Evolutionary conservation across 2,329 filamentous ascomycete species (phyloP), one percentile per base, ranked within the genome.

Genomic region (Aspergillus calidoustus): DNA sequence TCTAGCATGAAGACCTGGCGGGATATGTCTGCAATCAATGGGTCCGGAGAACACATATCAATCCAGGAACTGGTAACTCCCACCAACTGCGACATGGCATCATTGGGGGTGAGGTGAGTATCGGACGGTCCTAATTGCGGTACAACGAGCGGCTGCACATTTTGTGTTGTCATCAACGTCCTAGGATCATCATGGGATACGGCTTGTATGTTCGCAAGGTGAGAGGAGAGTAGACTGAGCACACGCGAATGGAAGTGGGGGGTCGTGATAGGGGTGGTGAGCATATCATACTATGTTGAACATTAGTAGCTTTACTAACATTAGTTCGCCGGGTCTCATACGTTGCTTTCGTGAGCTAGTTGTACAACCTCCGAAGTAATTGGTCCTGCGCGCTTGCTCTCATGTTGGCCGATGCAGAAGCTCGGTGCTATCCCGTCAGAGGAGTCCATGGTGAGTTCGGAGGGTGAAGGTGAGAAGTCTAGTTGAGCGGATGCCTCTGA

Each of bases 21-120:
- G 41, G 94, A 97, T 61, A 98, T 85, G 74, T 91, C 91, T 7
- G 92, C 88, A 65, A 98, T 89, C 64, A 94, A 78, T 7, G 93
- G 91, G 75, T 97, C 90, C 1, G 88, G 80, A 2, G 93, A 96
- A 70, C 89, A 90, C 13, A 98, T 81, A 73, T 98, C 93, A 67
- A 97, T 94, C 94, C 94, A 98, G 6, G 92, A 86, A 76, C 93
- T 97, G n/a, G 88, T 87, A 61, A 90, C 89, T 15, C 88, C 91
- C 53, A 96, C 85, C 62, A 95, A 82, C 56, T 93, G 91, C 65
- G 88, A 87, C 63, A 93, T 87, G 0, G 92, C 93, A 73, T 97
- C 93, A 64, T 91, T 86, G 11, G 92, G 89, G 0, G 89, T 91
- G 66, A 99, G 80, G 47, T 93, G 88, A 2, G 80, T 80, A 67